Evolutionary conservation across 352 stramenopile species (phyloP).

Genomic region (Phytophthora pisi): DNA sequence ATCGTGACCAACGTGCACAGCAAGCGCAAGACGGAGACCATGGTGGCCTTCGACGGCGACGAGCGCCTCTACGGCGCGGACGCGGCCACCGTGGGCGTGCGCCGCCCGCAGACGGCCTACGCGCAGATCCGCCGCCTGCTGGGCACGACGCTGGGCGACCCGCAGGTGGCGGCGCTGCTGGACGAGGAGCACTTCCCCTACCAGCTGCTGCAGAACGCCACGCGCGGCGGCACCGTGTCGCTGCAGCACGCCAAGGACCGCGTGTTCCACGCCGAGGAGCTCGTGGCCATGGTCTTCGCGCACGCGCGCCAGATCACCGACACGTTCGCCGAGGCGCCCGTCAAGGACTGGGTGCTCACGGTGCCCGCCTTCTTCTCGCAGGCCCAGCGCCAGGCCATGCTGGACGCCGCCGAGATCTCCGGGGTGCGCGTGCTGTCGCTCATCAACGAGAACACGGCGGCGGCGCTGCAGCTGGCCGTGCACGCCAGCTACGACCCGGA

Average conservation of each 20-base stretch:
- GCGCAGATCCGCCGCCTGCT: constrained; percentile 91
- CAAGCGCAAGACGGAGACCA: constrained; percentile 98
- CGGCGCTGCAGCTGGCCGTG: constrained; percentile 95
- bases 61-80: constrained; percentile 96
- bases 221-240: constrained; percentile 69
- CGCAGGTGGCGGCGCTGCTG: constrained; percentile 59
- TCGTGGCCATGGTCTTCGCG: constrained; percentile 96
- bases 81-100: constrained; percentile 89
- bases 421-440: constrained; percentile 95
- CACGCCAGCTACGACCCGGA: constrained; percentile 86
- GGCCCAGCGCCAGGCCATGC: constrained; percentile 92
- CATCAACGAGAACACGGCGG: constrained; percentile 98
- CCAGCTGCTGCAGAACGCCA: constrained; percentile 80
- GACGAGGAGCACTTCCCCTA: constrained; percentile 83
- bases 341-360: constrained; percentile 96
- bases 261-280: constrained; percentile 93
- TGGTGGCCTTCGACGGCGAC: constrained; percentile 91
- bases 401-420: constrained; percentile 95
- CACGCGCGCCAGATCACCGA: constrained; percentile 89
- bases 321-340: constrained; percentile 63
- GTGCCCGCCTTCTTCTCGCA: constrained; percentile 97
- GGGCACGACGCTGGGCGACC: constrained; percentile 84
- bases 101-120: constrained; percentile 93
- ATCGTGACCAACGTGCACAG: constrained; percentile 98
- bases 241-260: constrained; percentile 60